Conservation (phyloP, 2,329 filamentous ascomycete genomes). For the Epichloe baconii region DNA sequence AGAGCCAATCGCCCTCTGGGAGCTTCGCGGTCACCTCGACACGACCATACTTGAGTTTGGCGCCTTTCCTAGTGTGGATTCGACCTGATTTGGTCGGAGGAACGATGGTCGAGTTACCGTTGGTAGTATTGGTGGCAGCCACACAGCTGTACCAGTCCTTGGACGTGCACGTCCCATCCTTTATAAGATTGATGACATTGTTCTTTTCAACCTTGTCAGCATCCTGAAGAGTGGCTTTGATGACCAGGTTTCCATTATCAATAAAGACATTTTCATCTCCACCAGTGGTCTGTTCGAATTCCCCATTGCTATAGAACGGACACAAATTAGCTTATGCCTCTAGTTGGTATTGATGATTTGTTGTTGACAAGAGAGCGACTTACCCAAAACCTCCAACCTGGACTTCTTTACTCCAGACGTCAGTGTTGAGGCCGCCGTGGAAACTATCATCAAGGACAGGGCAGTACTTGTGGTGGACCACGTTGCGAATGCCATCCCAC, state of each 20-base stretch:
- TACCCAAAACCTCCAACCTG: slow-evolving; percentile 67
- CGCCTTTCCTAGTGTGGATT: slow-evolving; percentile 59
- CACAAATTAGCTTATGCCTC: not conserved
- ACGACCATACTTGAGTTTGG: slow-evolving; percentile 65
- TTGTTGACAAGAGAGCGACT: slow-evolving; percentile 17
- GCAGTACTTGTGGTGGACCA: slow-evolving; percentile 65
- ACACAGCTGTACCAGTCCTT: slow-evolving; percentile 44
- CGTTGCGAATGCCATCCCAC: slow-evolving; percentile 60
- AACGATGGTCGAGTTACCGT: slow-evolving; percentile 57
- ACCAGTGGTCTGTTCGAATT: slow-evolving; percentile 66
- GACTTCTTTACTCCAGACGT: slow-evolving; percentile 62
- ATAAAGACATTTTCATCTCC: slow-evolving; percentile 64
- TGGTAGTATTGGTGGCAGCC: slow-evolving; percentile 57
- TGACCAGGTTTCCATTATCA: slow-evolving; percentile 53
- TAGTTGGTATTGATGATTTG: not conserved
- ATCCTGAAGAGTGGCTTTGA: slow-evolving; percentile 70
- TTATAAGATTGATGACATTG: slow-evolving; percentile 53
- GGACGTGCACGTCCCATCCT: slow-evolving; percentile 56
- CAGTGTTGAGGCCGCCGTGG: slow-evolving; percentile 39
- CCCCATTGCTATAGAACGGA: slow-evolving; percentile 47
- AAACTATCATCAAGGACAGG: slow-evolving; percentile 55
- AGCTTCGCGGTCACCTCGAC: slow-evolving; percentile 69
- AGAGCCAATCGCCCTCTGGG: slow-evolving; percentile 38
- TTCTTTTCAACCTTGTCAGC: slow-evolving; percentile 50
- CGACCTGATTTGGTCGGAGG: slow-evolving; percentile 68